Evolutionary conservation across 805 yeast species (phyloP), one percentile per base, ranked within the genome.

Genomic region (Kazachstania taianensis): DNA sequence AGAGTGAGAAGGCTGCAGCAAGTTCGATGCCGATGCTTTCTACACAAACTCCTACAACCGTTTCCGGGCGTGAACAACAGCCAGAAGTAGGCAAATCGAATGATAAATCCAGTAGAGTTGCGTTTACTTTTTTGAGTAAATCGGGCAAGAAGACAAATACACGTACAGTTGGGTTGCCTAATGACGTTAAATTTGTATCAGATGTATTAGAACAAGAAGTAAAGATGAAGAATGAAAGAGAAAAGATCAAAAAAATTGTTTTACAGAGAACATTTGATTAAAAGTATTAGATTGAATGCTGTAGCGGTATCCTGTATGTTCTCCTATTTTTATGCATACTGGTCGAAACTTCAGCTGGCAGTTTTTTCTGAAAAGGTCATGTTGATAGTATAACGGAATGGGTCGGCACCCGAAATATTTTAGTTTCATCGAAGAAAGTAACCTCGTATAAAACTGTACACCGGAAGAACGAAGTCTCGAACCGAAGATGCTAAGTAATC

Each of bases 111-210:
- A 44, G 49, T 23, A 55, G 49, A 37, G 57, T 69, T 20, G 52
- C 70, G 10, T 78, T 78, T 51, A 69, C 73, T 3, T 64, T 80
- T 37, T 53, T 80, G 36, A 70, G 79, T 7, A 73, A 67, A 44
- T 56, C 65, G 19, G 81, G 78, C 15, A 69, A 68, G 46, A 67
- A 61, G 41, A 55, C 65, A 3, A 55, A 59, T 27, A 58, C 72
- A 1, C 66, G 67, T 33, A 65, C 60, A 23, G 50, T 80, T 18
- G 55, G 51, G 4, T 55, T 81, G 24, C 85, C 86, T 0, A 56
- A 66, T 1, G 63, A 72, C 40, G 68, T 69, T 18, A 69, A 63
- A 37, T 69, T 81, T 50, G 79, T 74, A 0, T 64, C 69, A 23
- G 68, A 66, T 20, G 67, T 77, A 13, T 46, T 66, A 18, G 65